Evolutionary conservation across 345 rosid species (phyloP).

Genomic region (Gossypium longicalyx): DNA sequence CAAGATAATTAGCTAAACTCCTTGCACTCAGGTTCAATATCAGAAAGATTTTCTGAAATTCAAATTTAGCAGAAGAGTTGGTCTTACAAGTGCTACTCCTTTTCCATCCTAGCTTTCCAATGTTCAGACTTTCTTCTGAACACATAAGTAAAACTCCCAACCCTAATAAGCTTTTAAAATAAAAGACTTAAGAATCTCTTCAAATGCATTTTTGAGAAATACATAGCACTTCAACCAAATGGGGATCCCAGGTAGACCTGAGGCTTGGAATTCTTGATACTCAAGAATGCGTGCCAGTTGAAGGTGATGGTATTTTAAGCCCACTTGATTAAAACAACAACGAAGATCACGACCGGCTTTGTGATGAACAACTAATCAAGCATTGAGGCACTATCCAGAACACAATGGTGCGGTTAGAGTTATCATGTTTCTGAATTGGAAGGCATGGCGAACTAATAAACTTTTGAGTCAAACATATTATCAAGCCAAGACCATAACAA

Average conservation of each 20-base stretch:
- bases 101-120: neutral
- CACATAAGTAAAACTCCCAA: neutral
- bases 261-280: neutral
- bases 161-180: neutral
- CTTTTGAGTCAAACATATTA: neutral
- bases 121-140: conserved; percentile 1
- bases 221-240: neutral
- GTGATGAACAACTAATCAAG: neutral
- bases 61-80: neutral
- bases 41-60: neutral
- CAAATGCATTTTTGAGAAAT: neutral
- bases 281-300: neutral
- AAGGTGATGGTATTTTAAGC: neutral
- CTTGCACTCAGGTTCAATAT: neutral
- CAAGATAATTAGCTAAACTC: neutral
- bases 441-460: neutral
- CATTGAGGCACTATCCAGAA: conserved; percentile 4
- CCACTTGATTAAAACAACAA: neutral
- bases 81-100: neutral
- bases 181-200: neutral
- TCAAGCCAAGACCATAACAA: neutral
- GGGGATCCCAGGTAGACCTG: neutral
- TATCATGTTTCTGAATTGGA: conserved; percentile 7
- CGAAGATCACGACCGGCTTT: neutral
- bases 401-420: neutral